A percentile compares a stretch with the other conserved stretches of the same genome.
Evolutionary conservation across 805 yeast species (phyloP).

Genomic region (Candida peoriensis): DNA sequence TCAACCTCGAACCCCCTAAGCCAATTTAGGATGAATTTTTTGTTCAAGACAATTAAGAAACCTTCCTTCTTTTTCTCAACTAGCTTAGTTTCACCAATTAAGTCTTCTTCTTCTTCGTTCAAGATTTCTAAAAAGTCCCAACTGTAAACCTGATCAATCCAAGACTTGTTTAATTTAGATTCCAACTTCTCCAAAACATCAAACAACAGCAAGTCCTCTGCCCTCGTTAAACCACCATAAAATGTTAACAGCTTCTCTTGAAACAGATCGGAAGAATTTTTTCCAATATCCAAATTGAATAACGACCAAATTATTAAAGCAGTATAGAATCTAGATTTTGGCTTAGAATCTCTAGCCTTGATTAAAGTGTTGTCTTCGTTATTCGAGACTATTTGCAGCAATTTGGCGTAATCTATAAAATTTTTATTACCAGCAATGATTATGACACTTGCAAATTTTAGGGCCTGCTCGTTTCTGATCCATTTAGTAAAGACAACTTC

Average conservation of each 20-base stretch:
- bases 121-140: conserved; percentile 57
- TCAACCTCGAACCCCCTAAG: conserved; percentile 31
- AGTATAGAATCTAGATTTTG: conserved; percentile 34
- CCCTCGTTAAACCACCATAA: conserved; percentile 58
- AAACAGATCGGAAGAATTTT: conserved; percentile 41
- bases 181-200: conserved; percentile 56
- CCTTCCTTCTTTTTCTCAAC: conserved; percentile 42
- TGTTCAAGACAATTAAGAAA: conserved; percentile 46
- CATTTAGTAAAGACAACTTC: conserved; percentile 56
- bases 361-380: conserved; percentile 38
- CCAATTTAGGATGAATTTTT: conserved; percentile 44
- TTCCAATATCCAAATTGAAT: conserved; percentile 40
- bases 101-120: conserved; percentile 36
- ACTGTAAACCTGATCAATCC: conserved; percentile 56
- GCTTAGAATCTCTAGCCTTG: conserved; percentile 21
- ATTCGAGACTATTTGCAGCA: conserved; percentile 60
- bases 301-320: conserved; percentile 44
- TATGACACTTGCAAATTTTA: conserved; percentile 40
- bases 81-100: conserved; percentile 43
- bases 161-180: conserved; percentile 42
- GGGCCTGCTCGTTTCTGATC: conserved; percentile 34
- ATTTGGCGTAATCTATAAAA: conserved; percentile 40
- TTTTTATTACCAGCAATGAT: conserved; percentile 33
- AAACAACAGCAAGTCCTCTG: conserved; percentile 61
- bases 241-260: conserved; percentile 45